Evolutionary conservation across 306 rosid genomes (phyloP).

Genomic region (Prunus padus): DNA sequence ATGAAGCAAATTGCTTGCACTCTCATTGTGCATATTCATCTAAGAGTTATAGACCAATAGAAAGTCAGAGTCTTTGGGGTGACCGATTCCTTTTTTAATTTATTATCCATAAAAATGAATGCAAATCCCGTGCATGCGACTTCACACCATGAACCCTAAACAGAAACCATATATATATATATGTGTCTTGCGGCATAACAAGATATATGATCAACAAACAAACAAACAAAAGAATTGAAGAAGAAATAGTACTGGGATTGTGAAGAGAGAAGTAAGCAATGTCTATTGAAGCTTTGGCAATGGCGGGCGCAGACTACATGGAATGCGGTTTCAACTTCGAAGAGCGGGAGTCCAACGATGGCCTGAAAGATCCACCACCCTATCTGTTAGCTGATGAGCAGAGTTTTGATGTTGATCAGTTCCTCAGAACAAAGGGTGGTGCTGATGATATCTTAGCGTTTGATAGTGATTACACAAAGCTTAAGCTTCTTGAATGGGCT

Average conservation of each 20-base stretch:
- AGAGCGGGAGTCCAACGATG: neutral
- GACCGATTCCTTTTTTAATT: neutral
- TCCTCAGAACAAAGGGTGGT: neutral
- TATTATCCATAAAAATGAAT: neutral
- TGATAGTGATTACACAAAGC: neutral
- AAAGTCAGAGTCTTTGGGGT: neutral
- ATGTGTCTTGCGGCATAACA: neutral
- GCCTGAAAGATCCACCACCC: neutral
- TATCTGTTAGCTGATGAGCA: constrained; percentile 17
- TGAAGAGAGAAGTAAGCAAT: neutral
- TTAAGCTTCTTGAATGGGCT: constrained; percentile 7
- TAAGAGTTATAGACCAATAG: neutral
- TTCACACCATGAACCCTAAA: neutral
- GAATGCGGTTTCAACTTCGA: neutral
- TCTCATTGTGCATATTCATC: neutral
- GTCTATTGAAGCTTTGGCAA: constrained; percentile 30
- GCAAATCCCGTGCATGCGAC: neutral
- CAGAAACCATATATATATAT: neutral
- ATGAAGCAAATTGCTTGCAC: neutral
- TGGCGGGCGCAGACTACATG: constrained; percentile 20
- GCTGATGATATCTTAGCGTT: neutral
- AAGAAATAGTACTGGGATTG: neutral
- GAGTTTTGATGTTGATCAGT: neutral
- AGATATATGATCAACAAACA: neutral
- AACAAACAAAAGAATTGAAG: neutral